Evolutionary conservation across 371 early-diverging fungal genomes (phyloP), one percentile per base, ranked within the genome.

Genomic region (Rhizopus sp.): DNA sequence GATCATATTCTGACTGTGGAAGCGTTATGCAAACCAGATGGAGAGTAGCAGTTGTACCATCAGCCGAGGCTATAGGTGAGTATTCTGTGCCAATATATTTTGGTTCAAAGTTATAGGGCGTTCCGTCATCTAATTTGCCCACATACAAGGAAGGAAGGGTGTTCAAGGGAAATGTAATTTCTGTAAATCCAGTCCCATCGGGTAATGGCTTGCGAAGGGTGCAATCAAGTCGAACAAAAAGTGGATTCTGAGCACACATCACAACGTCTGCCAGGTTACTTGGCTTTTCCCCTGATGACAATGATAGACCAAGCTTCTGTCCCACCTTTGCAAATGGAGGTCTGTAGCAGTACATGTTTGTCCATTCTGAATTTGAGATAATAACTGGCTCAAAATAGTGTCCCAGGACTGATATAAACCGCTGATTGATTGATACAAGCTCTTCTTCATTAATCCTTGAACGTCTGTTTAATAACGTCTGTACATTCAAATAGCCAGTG

Each of bases 401-500:
- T 2, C 78, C 79, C 16, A 92, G 74, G 0, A 88, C 79, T 1
- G 77, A 64, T 34, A 67, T 63, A 64, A 90, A 88, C 7, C 82
- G 69, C 7, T 74, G 70, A 47, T 78, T 75, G 5, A 83, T 72
- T n/a, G 75, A 75, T 1, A 64, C 45, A 0, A 78, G 56, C 10
- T 81, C 85, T 34, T 79, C 80, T n/a, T 67, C 70, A 53, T 64
- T 63, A n/a, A 62, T 60, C 7, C 68, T 33, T 0, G 64, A 66
- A 9, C 56, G 41, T 16, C 56, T 50, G 32, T 60, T 63, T 4
- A 80, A 68, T 45, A 85, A 66, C 5, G 86, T 78, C 53, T 87
- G 78, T 0, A 87, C 87, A 59, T 92, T 91, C 2, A 92, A 59
- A 57, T 86, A 90, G 0, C 79, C 82, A 1, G 93, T 90, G 8